Conservation (phyloP, 83 land plant genomes). For the Isoetes engelmannii region DNA sequence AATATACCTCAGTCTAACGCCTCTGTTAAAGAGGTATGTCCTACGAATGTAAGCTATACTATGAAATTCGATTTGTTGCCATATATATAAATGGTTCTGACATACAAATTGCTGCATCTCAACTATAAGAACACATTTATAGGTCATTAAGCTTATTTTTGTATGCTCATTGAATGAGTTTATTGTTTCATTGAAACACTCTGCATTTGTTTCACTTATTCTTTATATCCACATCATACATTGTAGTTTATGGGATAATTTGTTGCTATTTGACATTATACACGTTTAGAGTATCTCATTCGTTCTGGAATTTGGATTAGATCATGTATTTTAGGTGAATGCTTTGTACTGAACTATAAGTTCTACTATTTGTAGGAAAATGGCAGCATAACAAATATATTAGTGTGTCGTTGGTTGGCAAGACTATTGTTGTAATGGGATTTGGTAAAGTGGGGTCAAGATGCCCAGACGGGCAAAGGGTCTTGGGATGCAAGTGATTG, state of each 20-base stretch:
- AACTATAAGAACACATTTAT: too few species aligned
- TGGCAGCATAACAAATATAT: slow-evolving; percentile 1
- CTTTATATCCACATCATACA: too few species aligned
- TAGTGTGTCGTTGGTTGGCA: slow-evolving; percentile 4
- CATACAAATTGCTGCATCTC: too few species aligned
- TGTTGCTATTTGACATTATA: not conserved
- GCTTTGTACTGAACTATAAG: not conserved
- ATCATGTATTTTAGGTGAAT: not conserved
- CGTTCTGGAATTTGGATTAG: not conserved
- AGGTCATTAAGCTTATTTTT: not conserved
- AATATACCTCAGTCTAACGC: slow-evolving; percentile 1
- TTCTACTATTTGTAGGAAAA: not conserved
- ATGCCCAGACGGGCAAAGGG: slow-evolving; percentile 1
- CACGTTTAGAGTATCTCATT: not conserved
- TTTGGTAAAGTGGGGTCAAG: slow-evolving; percentile 7
- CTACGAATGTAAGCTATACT: not conserved
- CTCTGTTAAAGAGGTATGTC: not conserved
- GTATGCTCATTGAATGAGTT: not conserved
- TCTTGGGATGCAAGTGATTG: slow-evolving; percentile 9
- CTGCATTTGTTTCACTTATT: not conserved
- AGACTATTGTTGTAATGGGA: slow-evolving; percentile 2
- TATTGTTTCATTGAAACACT: not conserved
- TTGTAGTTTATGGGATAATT: too few species aligned
- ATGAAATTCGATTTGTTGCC: not conserved
- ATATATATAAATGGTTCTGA: too few species aligned